Evolutionary conservation across 768 basidiomycete species (phyloP).

Genomic region (Auriscalpium vulgare): DNA sequence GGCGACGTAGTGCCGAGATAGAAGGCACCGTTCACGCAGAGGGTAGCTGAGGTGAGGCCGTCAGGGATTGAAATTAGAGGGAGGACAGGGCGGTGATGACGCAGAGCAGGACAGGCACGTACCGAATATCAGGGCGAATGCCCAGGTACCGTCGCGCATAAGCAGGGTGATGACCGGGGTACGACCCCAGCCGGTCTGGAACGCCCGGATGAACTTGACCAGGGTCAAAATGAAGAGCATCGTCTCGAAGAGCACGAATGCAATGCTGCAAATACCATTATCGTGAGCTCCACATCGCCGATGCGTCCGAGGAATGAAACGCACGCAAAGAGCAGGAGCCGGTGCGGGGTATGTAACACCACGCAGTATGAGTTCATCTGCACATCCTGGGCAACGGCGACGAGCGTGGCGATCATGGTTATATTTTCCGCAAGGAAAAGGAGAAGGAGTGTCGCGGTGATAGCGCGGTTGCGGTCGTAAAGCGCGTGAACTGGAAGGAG

Average conservation of each 20-base stretch:
- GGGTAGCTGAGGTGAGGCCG: slow-evolving; percentile 1
- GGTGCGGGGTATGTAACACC: slow-evolving; percentile 4
- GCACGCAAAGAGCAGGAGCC: slow-evolving; percentile 9
- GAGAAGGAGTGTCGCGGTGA: background rate
- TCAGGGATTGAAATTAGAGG: background rate
- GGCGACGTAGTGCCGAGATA: slow-evolving; percentile 1
- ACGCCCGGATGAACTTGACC: slow-evolving; percentile 13
- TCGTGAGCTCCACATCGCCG: background rate
- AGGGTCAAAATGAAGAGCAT: slow-evolving; percentile 19
- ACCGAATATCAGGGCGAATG: slow-evolving; percentile 21
- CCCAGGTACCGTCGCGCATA: slow-evolving; percentile 21
- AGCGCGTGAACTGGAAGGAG: slow-evolving; percentile 11
- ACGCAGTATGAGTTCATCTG: slow-evolving; percentile 6
- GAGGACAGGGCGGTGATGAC: background rate
- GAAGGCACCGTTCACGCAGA: slow-evolving; percentile 9
- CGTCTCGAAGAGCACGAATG: slow-evolving; percentile 18
- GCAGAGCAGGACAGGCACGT: background rate
- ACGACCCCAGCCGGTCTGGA: slow-evolving; percentile 17
- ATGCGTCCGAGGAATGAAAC: background rate
- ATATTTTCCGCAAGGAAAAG: slow-evolving; percentile 9
- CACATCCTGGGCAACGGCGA: slow-evolving; percentile 1
- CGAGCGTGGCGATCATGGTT: slow-evolving; percentile 7
- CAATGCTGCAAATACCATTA: slow-evolving; percentile 9
- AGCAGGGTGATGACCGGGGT: slow-evolving; percentile 17
- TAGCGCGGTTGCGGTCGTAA: slow-evolving; percentile 6